Percentiles rank a stretch among this genome's conserved stretches.
These are phyloP conservation scores for Pseudocercospora ulei DNA, from an alignment of 2,329 filamentous ascomycete species.

Conservation along the genomic window DNA sequence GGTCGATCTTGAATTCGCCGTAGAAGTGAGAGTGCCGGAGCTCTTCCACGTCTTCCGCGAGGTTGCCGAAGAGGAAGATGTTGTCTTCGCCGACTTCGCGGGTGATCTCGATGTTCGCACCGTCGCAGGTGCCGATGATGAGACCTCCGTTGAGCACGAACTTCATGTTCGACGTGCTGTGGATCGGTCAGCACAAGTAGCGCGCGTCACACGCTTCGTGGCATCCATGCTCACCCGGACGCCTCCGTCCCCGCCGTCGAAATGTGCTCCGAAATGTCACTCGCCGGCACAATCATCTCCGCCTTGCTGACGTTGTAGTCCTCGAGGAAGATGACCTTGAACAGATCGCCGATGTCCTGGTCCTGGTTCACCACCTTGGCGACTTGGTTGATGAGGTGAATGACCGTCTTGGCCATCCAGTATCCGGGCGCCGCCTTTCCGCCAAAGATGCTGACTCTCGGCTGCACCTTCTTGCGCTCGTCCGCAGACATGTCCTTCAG, in stretches of 20 bases:
- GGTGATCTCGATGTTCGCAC: conserved; percentile 87
- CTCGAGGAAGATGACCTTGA: conserved; percentile 95
- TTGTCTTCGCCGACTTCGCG: conserved; percentile 93
- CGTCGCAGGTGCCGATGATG: conserved; percentile 96
- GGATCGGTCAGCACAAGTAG: conserved; percentile 6
- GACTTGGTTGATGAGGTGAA: conserved; percentile 90
- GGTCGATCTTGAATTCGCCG: conserved; percentile 65
- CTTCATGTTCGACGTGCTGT: conserved; percentile 93
- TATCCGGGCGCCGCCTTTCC: conserved; percentile 96
- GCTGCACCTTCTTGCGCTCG: conserved; percentile 74
- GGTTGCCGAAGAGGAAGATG: conserved; percentile 95
- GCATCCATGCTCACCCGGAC: conserved; percentile 43
- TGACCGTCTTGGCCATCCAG: conserved; percentile 97
- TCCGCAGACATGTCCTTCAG: conserved; percentile 78
- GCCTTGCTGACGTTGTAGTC: conserved; percentile 99
- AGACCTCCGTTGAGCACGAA: conserved; percentile 95
- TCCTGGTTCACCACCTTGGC: conserved; percentile 87
- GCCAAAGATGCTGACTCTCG: conserved; percentile 90
- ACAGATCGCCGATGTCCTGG: conserved; percentile 76
- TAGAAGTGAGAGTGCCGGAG: conserved; percentile 85
- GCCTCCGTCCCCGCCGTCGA: conserved; percentile 92
- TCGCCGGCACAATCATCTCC: conserved; percentile 89
- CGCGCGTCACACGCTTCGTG: too few species aligned
- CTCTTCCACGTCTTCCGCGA: conserved; percentile 93
- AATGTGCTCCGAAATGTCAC: conserved; percentile 95